A percentile compares a stretch with the other conserved stretches of the same genome.
Evolutionary conservation across 805 yeast species (phyloP).

Genomic region (Lipomyces spencermartinsiae): DNA sequence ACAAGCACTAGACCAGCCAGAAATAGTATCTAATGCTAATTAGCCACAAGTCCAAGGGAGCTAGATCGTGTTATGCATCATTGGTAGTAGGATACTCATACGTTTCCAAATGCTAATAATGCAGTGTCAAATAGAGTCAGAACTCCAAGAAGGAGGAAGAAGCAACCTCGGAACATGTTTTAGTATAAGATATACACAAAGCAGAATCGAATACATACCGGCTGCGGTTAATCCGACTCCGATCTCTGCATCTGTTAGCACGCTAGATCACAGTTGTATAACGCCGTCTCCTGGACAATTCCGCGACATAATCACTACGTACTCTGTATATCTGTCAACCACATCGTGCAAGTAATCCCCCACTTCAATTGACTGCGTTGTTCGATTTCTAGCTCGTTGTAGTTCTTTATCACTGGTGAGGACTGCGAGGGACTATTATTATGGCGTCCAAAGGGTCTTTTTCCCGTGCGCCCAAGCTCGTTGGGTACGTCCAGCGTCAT

Average conservation of each 20-base stretch:
- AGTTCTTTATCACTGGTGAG: neutral
- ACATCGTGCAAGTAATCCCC: constrained; percentile 38
- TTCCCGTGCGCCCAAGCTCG: neutral
- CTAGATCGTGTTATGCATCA: neutral
- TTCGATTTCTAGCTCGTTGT: neutral
- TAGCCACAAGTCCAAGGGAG: neutral
- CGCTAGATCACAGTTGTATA: neutral
- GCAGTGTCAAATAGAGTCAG: constrained; percentile 88
- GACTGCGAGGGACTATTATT: neutral
- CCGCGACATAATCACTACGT: constrained; percentile 37
- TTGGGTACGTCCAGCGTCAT: neutral
- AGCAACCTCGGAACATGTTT: constrained; percentile 51
- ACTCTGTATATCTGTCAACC: constrained; percentile 50
- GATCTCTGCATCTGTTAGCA: constrained; percentile 58
- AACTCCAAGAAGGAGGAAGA: constrained; percentile 81
- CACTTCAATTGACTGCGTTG: neutral
- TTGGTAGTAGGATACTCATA: constrained; percentile 39
- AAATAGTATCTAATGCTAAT: constrained; percentile 56
- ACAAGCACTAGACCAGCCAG: constrained; percentile 82
- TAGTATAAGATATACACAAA: neutral
- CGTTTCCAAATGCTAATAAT: constrained; percentile 86
- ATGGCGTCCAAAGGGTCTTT: neutral
- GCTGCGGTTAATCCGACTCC: constrained; percentile 94
- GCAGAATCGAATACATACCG: constrained; percentile 49
- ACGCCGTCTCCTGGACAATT: neutral